Conservation (phyloP, 495 filamentous ascomycete species). For the Daldinia childiae region DNA sequence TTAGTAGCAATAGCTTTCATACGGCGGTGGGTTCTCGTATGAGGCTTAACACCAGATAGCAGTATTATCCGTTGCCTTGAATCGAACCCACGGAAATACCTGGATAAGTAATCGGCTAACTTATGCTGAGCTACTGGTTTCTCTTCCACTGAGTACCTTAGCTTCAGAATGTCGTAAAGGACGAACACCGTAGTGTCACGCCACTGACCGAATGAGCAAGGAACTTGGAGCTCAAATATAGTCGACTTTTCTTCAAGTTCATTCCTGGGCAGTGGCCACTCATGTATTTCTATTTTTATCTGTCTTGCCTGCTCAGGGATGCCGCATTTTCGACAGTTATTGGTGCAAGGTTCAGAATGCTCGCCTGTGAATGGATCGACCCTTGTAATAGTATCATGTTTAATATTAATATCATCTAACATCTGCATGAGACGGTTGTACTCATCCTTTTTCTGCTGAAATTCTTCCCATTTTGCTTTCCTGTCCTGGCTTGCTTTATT, state of each 20-base stretch:
- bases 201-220: slow-evolving; percentile 60
- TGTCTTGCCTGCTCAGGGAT: slow-evolving; percentile 39
- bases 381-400: slow-evolving; percentile 46
- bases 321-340: slow-evolving; percentile 47
- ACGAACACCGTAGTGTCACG: slow-evolving; percentile 61
- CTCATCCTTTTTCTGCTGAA: slow-evolving; percentile 42
- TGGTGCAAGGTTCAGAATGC: neutral
- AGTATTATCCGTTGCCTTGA: slow-evolving; percentile 39
- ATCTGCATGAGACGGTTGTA: slow-evolving; percentile 49
- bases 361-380: slow-evolving; percentile 21
- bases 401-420: slow-evolving; percentile 11
- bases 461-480: slow-evolving; percentile 56
- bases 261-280: slow-evolving; percentile 68
- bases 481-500: slow-evolving; percentile 44
- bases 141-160: slow-evolving; percentile 3
- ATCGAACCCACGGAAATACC: slow-evolving; percentile 7
- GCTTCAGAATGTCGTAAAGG: slow-evolving; percentile 51
- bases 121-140: neutral
- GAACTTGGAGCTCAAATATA: slow-evolving; percentile 67
- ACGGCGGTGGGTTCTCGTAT: slow-evolving; percentile 53
- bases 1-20: slow-evolving; percentile 36
- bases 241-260: slow-evolving; percentile 51
- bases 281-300: slow-evolving; percentile 63
- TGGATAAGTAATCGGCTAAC: neutral
- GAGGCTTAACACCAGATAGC: slow-evolving; percentile 59